Percentiles rank a stretch among this genome's conserved stretches.
These are phyloP conservation scores for Wickerhamomyces bisporus DNA, from an alignment of 805 yeast genomes.

Conservation along the genomic window DNA sequence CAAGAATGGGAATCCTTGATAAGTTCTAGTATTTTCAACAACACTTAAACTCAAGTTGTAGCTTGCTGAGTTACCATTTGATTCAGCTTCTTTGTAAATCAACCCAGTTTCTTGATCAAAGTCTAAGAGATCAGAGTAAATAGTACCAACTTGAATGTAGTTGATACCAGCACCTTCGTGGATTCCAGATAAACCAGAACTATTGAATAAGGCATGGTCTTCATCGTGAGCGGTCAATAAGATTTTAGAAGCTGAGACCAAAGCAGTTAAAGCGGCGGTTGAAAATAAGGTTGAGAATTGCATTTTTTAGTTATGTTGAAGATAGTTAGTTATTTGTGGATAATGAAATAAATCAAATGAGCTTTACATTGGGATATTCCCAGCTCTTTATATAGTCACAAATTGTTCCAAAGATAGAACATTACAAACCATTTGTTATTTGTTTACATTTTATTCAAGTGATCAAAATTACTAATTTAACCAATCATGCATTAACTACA, in stretches of 20 bases:
- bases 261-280: background rate
- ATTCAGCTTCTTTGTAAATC: constrained; percentile 4
- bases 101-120: constrained; percentile 4
- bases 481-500: too few relatives aligned
- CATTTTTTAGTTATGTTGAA: too few relatives aligned
- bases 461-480: too few relatives aligned
- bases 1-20: constrained; percentile 12
- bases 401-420: too few relatives aligned
- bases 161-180: constrained; percentile 22
- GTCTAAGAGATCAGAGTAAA: constrained; percentile 3
- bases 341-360: too few relatives aligned
- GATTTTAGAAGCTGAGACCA: background rate
- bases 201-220: background rate
- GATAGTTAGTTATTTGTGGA: too few relatives aligned
- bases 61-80: background rate
- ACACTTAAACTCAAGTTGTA: constrained; percentile 6
- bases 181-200: constrained; percentile 8
- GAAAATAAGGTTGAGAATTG: too few relatives aligned
- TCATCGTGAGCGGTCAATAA: background rate
- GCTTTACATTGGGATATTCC: too few relatives aligned
- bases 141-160: constrained; percentile 14
- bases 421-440: too few relatives aligned
- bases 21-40: background rate
- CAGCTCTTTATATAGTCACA: too few relatives aligned
- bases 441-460: too few relatives aligned